phyloP scores from a whole-genome alignment of 495 filamentous ascomycete species.

The Trichodelitschia bisporula region DNA sequence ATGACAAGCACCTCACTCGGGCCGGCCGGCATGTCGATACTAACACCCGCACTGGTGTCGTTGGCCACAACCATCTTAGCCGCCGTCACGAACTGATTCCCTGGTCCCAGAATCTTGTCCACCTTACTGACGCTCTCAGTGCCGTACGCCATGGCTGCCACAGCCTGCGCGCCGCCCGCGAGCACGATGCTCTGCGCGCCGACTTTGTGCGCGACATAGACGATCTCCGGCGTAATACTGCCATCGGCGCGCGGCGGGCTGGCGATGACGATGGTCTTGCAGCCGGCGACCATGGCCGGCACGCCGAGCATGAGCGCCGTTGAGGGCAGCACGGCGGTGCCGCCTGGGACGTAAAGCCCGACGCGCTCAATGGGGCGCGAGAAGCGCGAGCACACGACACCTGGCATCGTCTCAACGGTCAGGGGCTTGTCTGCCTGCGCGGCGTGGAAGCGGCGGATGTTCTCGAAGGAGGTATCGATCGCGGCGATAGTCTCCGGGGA shows the following conservation, averaged over 20 bases:
- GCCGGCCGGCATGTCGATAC: conserved; percentile 96
- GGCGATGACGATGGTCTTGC: conserved; percentile 78
- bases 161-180: conserved; percentile 88
- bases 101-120: conserved; percentile 94
- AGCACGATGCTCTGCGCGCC: conserved; percentile 88
- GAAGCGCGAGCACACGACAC: conserved; percentile 84
- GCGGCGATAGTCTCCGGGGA: conserved; percentile 58
- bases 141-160: conserved; percentile 69
- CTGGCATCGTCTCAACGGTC: conserved; percentile 87
- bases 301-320: conserved; percentile 96
- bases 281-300: conserved; percentile 93
- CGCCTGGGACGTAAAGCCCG: conserved; percentile 83
- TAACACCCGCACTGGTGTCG: conserved; percentile 80
- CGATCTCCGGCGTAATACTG: conserved; percentile 81
- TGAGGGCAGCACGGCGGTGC: conserved; percentile 83
- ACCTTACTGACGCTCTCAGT: conserved; percentile 76
- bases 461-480: conserved; percentile 82
- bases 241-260: conserved; percentile 80
- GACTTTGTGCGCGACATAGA: conserved; percentile 94
- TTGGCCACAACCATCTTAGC: conserved; percentile 96
- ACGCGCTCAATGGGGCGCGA: conserved; percentile 80
- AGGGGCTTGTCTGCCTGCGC: conserved; percentile 66
- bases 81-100: conserved; percentile 96
- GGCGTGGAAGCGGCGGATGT: conserved; percentile 80
- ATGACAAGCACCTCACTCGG: conserved; percentile 92